Percentiles rank a stretch among this genome's conserved stretches.
Evolutionary conservation across 2,329 filamentous ascomycete species (phyloP).

Genomic region (Exophiala alcalophila): DNA sequence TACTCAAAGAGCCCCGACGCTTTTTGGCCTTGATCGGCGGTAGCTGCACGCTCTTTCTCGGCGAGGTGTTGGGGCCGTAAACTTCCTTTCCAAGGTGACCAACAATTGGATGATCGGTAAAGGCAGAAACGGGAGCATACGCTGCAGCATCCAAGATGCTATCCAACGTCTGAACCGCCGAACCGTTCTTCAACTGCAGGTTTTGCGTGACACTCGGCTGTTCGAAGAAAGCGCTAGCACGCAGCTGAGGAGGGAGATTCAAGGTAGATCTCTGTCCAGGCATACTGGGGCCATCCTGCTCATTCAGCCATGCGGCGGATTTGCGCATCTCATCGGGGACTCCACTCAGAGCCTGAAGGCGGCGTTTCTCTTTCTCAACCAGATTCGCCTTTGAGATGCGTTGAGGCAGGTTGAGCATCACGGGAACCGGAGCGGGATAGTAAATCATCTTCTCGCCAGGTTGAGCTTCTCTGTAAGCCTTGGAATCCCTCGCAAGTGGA

Average conservation of each 20-base stretch:
- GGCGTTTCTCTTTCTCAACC: constrained; percentile 63
- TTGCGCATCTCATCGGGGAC: constrained; percentile 57
- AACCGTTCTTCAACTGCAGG: constrained; percentile 65
- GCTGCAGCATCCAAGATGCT: constrained; percentile 89
- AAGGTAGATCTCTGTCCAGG: constrained; percentile 18
- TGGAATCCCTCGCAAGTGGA: constrained; percentile 40
- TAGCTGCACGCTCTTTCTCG: constrained; percentile 33
- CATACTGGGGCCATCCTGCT: constrained; percentile 29
- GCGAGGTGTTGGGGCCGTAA: constrained; percentile 53
- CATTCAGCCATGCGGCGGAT: constrained; percentile 48
- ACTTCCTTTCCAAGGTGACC: constrained; percentile 72
- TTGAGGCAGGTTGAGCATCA: constrained; percentile 87
- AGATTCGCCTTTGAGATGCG: constrained; percentile 72
- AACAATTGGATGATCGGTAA: constrained; percentile 82
- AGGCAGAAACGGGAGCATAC: constrained; percentile 81
- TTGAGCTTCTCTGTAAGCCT: constrained; percentile 40
- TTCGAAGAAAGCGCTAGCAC: constrained; percentile 91
- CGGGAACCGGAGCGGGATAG: constrained; percentile 91
- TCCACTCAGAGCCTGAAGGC: constrained; percentile 68
- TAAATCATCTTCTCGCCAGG: constrained; percentile 82
- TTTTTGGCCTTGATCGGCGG: constrained; percentile 30
- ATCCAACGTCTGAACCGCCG: constrained; percentile 83
- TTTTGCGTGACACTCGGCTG: constrained; percentile 56
- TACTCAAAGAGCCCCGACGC: constrained; percentile 35
- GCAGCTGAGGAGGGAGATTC: constrained; percentile 73